phyloP scores from a whole-genome alignment of 208 protist genomes.

The Acanthamoeba castellanii region DNA sequence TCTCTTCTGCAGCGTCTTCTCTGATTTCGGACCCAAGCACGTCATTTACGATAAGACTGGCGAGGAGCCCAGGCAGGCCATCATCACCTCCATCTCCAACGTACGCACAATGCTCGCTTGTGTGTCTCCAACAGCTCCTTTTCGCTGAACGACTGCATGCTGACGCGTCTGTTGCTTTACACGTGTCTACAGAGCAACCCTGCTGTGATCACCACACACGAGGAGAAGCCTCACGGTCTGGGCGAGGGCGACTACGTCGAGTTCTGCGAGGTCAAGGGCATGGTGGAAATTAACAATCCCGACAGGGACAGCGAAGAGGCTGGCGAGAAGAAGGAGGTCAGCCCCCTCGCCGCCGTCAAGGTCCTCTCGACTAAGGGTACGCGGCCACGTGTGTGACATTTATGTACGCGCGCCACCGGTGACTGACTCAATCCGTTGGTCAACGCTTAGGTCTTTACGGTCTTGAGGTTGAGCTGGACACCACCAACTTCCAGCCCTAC shows the following conservation, averaged over 20 bases:
- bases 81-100: slow-evolving; percentile 87
- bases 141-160: slow-evolving; percentile 86
- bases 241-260: slow-evolving; percentile 90
- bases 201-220: slow-evolving; percentile 70
- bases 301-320: neutral
- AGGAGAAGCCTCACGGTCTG: slow-evolving; percentile 71
- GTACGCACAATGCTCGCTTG: slow-evolving; percentile 46
- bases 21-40: slow-evolving; percentile 91
- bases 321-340: slow-evolving; percentile 13
- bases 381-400: neutral
- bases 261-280: slow-evolving; percentile 87
- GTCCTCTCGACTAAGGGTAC: slow-evolving; percentile 62
- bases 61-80: slow-evolving; percentile 87
- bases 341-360: slow-evolving; percentile 66
- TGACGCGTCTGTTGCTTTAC: neutral
- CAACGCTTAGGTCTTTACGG: slow-evolving; percentile 48
- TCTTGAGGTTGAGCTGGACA: slow-evolving; percentile 79
- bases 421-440: neutral
- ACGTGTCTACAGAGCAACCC: slow-evolving; percentile 26
- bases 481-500: slow-evolving; percentile 78
- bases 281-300: slow-evolving; percentile 79
- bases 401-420: neutral
- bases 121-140: slow-evolving; percentile 83
- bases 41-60: slow-evolving; percentile 89
- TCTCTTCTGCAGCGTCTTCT: slow-evolving; percentile 89